Evolutionary conservation across 1,284 basidiomycete species (phyloP).

Genomic region (Leccinum pachyderme): DNA sequence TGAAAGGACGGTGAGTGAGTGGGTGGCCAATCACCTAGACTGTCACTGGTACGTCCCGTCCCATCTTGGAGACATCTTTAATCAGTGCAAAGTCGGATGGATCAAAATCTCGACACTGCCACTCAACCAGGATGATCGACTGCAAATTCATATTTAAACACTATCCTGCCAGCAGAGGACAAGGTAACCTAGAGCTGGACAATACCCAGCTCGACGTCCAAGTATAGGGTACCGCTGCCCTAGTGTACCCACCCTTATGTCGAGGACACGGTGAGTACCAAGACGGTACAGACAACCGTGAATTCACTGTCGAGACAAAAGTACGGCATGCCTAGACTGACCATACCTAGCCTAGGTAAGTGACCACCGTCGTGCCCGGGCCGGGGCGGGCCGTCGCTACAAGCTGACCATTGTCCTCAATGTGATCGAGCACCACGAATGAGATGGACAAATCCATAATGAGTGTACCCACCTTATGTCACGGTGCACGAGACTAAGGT

Average conservation of each 20-base stretch:
- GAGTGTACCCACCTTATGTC: no score
- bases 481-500: no score
- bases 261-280: not conserved
- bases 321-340: not conserved
- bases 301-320: not conserved
- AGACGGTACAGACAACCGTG: not conserved
- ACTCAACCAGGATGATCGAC: not conserved
- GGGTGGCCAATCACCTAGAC: no score
- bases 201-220: not conserved
- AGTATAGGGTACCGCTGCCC: not conserved
- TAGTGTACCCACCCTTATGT: conserved; percentile 5
- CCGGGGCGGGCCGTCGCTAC: not conserved
- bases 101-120: not conserved
- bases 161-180: not conserved
- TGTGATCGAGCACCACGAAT: not conserved
- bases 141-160: not conserved
- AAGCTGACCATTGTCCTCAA: not conserved
- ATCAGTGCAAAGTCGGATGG: not conserved
- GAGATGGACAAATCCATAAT: no score
- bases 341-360: not conserved
- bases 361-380: not conserved
- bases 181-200: not conserved
- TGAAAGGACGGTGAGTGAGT: not conserved
- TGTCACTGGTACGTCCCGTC: not conserved
- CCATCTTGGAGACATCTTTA: not conserved